These are phyloP conservation scores for Saccharomycopsis vini DNA, from an alignment of 805 yeast species.

Conservation along the genomic window DNA sequence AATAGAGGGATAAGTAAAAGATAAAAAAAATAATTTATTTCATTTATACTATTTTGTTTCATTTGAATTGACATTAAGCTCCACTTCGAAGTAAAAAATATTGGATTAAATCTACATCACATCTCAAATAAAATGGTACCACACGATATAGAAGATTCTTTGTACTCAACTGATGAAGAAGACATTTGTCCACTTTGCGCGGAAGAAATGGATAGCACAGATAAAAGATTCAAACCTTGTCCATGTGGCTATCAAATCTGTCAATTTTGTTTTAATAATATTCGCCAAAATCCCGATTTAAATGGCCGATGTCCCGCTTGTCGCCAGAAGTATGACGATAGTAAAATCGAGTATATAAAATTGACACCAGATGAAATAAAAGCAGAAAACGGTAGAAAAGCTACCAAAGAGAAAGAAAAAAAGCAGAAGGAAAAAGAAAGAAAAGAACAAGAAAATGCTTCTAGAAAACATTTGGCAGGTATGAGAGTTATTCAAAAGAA, in stretches of 20 bases:
- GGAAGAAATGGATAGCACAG: constrained; percentile 95
- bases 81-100: too few relatives aligned
- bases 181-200: constrained; percentile 79
- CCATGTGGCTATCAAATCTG: constrained; percentile 99
- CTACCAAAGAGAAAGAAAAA: constrained; percentile 71
- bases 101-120: too few relatives aligned
- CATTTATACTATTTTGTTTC: too few relatives aligned
- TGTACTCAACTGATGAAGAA: constrained; percentile 18
- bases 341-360: constrained; percentile 76
- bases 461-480: constrained; percentile 86
- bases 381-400: constrained; percentile 68
- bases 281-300: constrained; percentile 88
- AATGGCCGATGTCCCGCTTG: constrained; percentile 98
- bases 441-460: constrained; percentile 76
- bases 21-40: too few relatives aligned
- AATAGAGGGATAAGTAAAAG: too few relatives aligned
- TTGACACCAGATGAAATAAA: constrained; percentile 80
- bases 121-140: too few relatives aligned
- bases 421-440: constrained; percentile 85
- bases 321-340: constrained; percentile 89
- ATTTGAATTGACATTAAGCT: too few relatives aligned
- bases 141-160: not conserved
- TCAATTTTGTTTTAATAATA: constrained; percentile 95
- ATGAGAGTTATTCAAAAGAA: constrained; percentile 96
- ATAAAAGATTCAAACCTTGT: constrained; percentile 96